Percentiles rank a stretch among this genome's conserved stretches.
Conservation (phyloP, 345 rosid species). For the Durio zibethinus region DNA sequence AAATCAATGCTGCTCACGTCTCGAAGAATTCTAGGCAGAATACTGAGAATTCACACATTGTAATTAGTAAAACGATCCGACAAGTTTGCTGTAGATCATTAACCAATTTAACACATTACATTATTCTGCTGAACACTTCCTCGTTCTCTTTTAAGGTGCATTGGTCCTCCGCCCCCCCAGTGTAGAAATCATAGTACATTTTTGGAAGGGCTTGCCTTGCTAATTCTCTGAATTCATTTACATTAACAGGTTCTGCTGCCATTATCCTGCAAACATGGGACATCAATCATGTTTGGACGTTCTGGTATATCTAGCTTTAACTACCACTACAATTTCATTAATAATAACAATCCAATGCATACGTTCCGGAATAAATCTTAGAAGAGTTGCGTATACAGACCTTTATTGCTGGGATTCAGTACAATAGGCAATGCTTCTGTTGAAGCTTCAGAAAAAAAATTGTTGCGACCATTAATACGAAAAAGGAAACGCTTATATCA, state of each 20-base stretch:
- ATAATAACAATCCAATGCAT: background rate
- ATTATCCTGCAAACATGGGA: conserved; percentile 28
- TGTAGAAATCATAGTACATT: conserved; percentile 68
- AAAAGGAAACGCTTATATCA: background rate
- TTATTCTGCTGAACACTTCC: conserved; percentile 62
- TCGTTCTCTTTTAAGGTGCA: conserved; percentile 60
- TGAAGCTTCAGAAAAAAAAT: background rate
- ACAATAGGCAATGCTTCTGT: background rate
- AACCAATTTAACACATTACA: conserved; percentile 29
- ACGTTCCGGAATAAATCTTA: background rate
- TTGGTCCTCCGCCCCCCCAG: conserved; percentile 79
- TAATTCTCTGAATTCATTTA: conserved; percentile 68
- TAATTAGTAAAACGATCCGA: background rate
- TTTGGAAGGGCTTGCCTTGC: conserved; percentile 73
- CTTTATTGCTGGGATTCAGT: background rate
- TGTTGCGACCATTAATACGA: background rate
- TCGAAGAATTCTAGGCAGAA: conserved; percentile 69
- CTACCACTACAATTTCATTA: background rate
- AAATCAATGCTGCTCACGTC: conserved; percentile 59
- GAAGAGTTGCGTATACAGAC: background rate
- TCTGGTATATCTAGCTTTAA: conserved; percentile 1
- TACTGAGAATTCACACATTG: conserved; percentile 34
- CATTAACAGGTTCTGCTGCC: conserved; percentile 62
- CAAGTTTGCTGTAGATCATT: too few relatives aligned
- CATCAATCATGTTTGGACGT: background rate